Conservation (phyloP, 164 flowering plant species). For the Macadamia tetraphylla region DNA sequence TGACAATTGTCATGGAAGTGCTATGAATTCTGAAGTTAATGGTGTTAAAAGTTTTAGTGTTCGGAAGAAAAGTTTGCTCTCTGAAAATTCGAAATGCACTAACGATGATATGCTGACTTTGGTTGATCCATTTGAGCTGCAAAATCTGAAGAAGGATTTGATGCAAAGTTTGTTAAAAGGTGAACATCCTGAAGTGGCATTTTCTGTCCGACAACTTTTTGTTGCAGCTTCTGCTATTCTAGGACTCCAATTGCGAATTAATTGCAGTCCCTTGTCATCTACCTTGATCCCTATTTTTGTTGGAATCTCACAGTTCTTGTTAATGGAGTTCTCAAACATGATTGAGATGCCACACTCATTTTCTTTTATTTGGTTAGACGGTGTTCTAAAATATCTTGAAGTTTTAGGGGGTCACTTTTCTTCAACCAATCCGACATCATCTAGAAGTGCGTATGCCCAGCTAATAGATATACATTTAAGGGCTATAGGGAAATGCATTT, state of each 20-base stretch:
- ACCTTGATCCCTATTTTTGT: constrained; percentile 31
- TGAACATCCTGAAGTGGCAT: constrained; percentile 49
- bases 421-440: constrained; percentile 29
- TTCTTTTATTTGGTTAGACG: constrained; percentile 68
- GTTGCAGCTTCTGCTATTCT: constrained; percentile 61
- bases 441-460: constrained; percentile 45
- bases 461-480: constrained; percentile 55
- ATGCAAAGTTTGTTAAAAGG: constrained; percentile 53
- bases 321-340: constrained; percentile 46
- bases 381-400: constrained; percentile 66
- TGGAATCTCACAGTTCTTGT: constrained; percentile 43
- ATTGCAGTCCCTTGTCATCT: constrained; percentile 19
- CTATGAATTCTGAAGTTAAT: constrained; percentile 6
- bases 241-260: constrained; percentile 36
- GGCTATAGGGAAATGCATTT: constrained; percentile 75
- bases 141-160: constrained; percentile 31
- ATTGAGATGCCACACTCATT: constrained; percentile 35
- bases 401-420: constrained; percentile 62
- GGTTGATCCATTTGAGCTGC: constrained; percentile 25
- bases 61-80: constrained; percentile 7
- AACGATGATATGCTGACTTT: constrained; percentile 22
- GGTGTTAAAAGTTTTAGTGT: constrained; percentile 3
- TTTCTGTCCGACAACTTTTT: constrained; percentile 54
- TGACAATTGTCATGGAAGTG: constrained; percentile 11
- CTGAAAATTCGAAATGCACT: constrained; percentile 15